Evolutionary conservation across 2,329 filamentous ascomycete species (phyloP).

Genomic region (Scopulariopsis brevicaulis): DNA sequence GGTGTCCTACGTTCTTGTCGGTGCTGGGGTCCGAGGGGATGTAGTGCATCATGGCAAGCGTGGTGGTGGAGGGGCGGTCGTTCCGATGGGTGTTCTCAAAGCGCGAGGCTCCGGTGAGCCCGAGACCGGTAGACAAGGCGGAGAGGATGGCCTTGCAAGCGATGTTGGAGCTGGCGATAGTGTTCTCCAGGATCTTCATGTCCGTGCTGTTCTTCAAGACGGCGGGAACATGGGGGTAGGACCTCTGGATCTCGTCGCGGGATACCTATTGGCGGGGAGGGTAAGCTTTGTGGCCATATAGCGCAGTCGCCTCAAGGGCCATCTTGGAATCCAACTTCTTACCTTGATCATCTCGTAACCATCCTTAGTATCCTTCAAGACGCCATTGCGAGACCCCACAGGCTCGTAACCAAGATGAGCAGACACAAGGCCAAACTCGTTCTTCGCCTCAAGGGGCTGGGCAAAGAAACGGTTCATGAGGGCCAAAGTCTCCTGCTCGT

Average conservation of each 20-base stretch:
- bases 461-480: conserved; percentile 47
- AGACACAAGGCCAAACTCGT: conserved; percentile 41
- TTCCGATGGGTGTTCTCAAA: conserved; percentile 41
- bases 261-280: conserved; percentile 17
- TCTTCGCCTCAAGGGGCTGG: conserved; percentile 40
- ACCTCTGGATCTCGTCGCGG: conserved; percentile 35
- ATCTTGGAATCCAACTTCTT: too few species aligned
- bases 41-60: conserved; percentile 45
- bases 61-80: conserved; percentile 33
- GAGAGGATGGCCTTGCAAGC: conserved; percentile 37
- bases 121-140: conserved; percentile 34
- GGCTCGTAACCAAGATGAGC: conserved; percentile 42
- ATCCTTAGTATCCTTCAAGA: conserved; percentile 33
- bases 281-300: not conserved
- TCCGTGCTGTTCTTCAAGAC: conserved; percentile 36
- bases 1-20: conserved; percentile 34
- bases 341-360: conserved; percentile 43
- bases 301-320: too few species aligned
- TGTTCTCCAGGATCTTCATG: conserved; percentile 33
- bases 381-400: conserved; percentile 34
- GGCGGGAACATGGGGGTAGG: conserved; percentile 31
- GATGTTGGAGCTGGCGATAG: conserved; percentile 37
- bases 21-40: conserved; percentile 28
- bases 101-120: conserved; percentile 29
- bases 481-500: conserved; percentile 37